These are phyloP conservation scores for Dothistroma pini DNA, from an alignment of 2,329 filamentous ascomycete species.

Conservation along the genomic window DNA sequence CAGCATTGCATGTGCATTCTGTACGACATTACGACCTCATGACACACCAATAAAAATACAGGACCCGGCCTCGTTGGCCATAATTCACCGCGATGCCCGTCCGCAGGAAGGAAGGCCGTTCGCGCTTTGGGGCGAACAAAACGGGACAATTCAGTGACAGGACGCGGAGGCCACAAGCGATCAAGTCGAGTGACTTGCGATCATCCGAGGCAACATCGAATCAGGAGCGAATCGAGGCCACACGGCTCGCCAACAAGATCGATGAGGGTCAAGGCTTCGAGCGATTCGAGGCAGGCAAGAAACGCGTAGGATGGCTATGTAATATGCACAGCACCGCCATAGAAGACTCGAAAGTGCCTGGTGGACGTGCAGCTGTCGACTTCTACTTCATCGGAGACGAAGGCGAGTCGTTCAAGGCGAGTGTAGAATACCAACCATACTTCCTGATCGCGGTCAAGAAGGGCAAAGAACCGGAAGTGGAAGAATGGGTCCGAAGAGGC, in stretches of 20 bases:
- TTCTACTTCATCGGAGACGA: slow-evolving; percentile 96
- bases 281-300: slow-evolving; percentile 83
- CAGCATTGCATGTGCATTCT: background rate
- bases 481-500: slow-evolving; percentile 83
- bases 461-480: slow-evolving; percentile 85
- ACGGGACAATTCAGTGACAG: slow-evolving; percentile 26
- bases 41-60: background rate
- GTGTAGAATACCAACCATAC: slow-evolving; percentile 93
- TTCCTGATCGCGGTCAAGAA: slow-evolving; percentile 88
- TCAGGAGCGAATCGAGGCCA: slow-evolving; percentile 88
- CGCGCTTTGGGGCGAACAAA: slow-evolving; percentile 40
- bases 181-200: slow-evolving; percentile 69
- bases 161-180: slow-evolving; percentile 64
- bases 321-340: slow-evolving; percentile 90
- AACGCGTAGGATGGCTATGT: slow-evolving; percentile 85
- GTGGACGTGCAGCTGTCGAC: slow-evolving; percentile 85
- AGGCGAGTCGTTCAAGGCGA: slow-evolving; percentile 88
- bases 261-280: slow-evolving; percentile 94
- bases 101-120: slow-evolving; percentile 38
- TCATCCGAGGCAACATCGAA: slow-evolving; percentile 82
- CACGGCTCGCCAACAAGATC: slow-evolving; percentile 77
- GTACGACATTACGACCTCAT: slow-evolving; percentile 5
- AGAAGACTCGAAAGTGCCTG: slow-evolving; percentile 76
- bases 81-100: slow-evolving; percentile 40
- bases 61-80: slow-evolving; percentile 11